phyloP scores from a whole-genome alignment of 306 rosid genomes.

The Dryas octopetala region DNA sequence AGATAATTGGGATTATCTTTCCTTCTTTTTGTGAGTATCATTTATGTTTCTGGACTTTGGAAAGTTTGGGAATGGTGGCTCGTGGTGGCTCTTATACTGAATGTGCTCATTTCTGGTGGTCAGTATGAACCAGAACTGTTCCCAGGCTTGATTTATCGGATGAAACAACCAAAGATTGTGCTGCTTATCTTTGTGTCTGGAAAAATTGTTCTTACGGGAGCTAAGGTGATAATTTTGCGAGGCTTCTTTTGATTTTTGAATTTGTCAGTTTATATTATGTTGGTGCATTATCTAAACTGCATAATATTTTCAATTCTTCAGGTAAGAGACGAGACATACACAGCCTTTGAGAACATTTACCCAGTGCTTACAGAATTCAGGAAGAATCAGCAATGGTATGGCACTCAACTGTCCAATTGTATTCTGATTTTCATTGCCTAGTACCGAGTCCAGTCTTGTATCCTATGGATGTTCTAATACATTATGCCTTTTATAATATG shows the following conservation, averaged over 20 bases:
- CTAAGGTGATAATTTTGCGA: conserved; percentile 60
- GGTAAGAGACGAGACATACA: conserved; percentile 93
- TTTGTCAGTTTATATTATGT: not conserved
- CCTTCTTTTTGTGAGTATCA: too few species aligned
- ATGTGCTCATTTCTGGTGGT: not conserved
- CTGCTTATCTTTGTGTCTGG: conserved; percentile 93
- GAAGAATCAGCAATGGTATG: conserved; percentile 88
- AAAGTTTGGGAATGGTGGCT: too few species aligned
- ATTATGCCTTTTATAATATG: not conserved
- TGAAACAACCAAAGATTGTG: conserved; percentile 97
- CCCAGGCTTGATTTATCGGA: conserved; percentile 92
- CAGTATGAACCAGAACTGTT: conserved; percentile 98
- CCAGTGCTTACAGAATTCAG: conserved; percentile 92
- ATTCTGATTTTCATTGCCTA: not conserved
- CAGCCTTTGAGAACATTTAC: conserved; percentile 93
- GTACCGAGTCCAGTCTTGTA: not conserved
- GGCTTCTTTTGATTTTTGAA: not conserved
- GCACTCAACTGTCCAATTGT: not conserved
- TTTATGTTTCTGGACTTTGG: too few species aligned
- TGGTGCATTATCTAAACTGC: not conserved
- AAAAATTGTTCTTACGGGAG: conserved; percentile 94
- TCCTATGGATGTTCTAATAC: conserved; percentile 3
- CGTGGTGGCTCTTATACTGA: not conserved
- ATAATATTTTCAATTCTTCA: conserved; percentile 19
- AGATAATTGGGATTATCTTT: too few species aligned